Conservation (phyloP, 306 rosid genomes). For the Malus sieversii region DNA sequence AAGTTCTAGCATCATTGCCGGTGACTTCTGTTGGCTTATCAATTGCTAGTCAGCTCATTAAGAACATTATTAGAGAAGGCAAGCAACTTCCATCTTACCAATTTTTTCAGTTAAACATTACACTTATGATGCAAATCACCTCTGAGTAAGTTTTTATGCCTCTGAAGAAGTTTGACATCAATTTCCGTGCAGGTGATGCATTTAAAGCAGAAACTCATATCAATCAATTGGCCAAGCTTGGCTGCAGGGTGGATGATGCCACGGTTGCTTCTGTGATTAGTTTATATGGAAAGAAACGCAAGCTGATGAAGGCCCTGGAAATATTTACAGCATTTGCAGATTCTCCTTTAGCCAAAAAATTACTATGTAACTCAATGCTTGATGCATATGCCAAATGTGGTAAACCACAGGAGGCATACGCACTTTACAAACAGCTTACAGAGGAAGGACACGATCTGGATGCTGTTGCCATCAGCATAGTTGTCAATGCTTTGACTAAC, state of each 20-base stretch:
- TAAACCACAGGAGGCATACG: slow-evolving; percentile 61
- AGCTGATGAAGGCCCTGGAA: slow-evolving; percentile 63
- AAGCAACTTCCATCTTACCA: slow-evolving; percentile 2
- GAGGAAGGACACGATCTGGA: slow-evolving; percentile 57
- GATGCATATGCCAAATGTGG: slow-evolving; percentile 78
- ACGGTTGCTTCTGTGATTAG: slow-evolving; percentile 55
- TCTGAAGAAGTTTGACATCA: neutral
- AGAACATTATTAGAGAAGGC: slow-evolving; percentile 59
- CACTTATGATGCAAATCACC: neutral
- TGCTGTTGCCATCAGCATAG: slow-evolving; percentile 74
- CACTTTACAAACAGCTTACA: slow-evolving; percentile 47
- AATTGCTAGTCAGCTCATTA: slow-evolving; percentile 37
- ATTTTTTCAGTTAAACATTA: neutral
- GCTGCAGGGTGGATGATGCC: slow-evolving; percentile 47
- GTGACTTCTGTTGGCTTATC: slow-evolving; percentile 42
- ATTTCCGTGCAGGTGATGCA: slow-evolving; percentile 58
- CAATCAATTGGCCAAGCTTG: slow-evolving; percentile 35
- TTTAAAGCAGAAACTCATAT: slow-evolving; percentile 57
- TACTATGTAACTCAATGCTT: slow-evolving; percentile 61
- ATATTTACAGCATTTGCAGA: slow-evolving; percentile 51
- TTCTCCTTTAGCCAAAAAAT: slow-evolving; percentile 30
- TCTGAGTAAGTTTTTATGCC: neutral
- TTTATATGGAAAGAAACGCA: slow-evolving; percentile 57
- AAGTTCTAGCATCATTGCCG: slow-evolving; percentile 43
- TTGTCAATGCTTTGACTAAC: slow-evolving; percentile 65